These are phyloP conservation scores for Candolleomyces eurysporus DNA, from an alignment of 768 basidiomycete genomes.

Conservation along the genomic window DNA sequence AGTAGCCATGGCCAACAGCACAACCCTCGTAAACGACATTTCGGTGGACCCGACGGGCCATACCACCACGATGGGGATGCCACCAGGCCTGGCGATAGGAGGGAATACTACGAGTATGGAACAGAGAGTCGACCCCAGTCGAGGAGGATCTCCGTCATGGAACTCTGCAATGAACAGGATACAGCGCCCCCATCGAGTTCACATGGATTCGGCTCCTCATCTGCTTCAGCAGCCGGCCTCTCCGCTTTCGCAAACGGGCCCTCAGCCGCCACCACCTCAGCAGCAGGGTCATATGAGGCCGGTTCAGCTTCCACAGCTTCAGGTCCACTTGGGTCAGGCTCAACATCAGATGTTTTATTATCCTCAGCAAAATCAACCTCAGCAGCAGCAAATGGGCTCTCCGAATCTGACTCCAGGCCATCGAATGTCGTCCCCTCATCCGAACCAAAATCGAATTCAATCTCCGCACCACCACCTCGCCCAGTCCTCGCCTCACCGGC, in stretches of 20 bases:
- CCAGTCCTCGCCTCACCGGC: background rate
- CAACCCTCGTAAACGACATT: constrained; percentile 64
- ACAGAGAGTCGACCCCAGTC: constrained; percentile 75
- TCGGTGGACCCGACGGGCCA: constrained; percentile 54
- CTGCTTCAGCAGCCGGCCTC: constrained; percentile 4
- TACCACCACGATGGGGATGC: constrained; percentile 27
- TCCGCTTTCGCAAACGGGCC: constrained; percentile 13
- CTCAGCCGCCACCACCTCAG: too few species aligned
- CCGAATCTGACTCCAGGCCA: too few species aligned
- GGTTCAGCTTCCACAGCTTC: too few species aligned
- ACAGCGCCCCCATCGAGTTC: constrained; percentile 5
- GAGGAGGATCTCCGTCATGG: constrained; percentile 81
- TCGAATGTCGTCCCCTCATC: too few species aligned
- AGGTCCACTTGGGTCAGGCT: too few species aligned
- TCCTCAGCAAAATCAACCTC: too few species aligned
- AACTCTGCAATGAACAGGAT: constrained; percentile 76
- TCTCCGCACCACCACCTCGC: too few species aligned
- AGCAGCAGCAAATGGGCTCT: too few species aligned
- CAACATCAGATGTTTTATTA: too few species aligned
- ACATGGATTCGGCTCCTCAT: background rate
- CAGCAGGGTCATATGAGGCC: too few species aligned
- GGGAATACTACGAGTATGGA: constrained; percentile 60
- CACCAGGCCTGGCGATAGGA: constrained; percentile 13
- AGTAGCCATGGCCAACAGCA: constrained; percentile 26
- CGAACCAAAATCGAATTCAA: too few species aligned